Base-by-base conservation (phyloP, 2,329 filamentous ascomycete genomes). In the Penicillium sp. region DNA sequence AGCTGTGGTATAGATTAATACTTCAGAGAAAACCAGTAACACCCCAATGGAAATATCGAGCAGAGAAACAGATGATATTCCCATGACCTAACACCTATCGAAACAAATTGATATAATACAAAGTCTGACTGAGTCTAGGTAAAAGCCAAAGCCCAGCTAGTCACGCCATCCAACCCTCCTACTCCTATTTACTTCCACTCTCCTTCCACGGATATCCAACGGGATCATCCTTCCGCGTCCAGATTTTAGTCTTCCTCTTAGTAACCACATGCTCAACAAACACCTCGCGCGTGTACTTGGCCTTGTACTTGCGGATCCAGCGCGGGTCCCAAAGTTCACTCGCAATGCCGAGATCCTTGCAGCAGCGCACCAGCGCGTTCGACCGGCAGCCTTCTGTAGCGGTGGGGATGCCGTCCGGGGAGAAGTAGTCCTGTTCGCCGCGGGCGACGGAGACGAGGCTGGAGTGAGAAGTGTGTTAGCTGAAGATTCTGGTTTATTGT, bases 341-440 rank as follows among this genome's bases (percentile, higher is more conserved):
- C 1, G 91, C 94, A 62, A 99, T 89, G 35, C 94, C 94, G 32
- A 99, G 79, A 74, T 99, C 94, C 79, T 99, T 99, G 81, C 94
- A 97, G 82, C 93, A 97, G 56, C 94, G 89, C 87, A 97, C 95
- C 64, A 99, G 82, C 13, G 94, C 94, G 72, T 99, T 99, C 61
- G 92, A 96, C 77, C 97, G 97, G 82, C 92, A 96, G 51, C 94
- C 94, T 77, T 99, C 94, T 58, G 92, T 92, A 9, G 94, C 92
- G 1, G 92, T 96, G 26, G 94, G 92, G 61, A 99, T 92, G 53
- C 89, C 89, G 65, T 97, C 92, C 34, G 90, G 84, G 65, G 84
- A 85, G 78, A 97, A 99, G 77, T 95, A 99, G 64, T 89, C 85
- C 79, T 96, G 93, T 76, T 97, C 94, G 71, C 94, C 94, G 63